Percentiles rank a stretch among this genome's conserved stretches.
These are phyloP conservation scores for Myxozyma nipponensis DNA, from an alignment of 805 yeast genomes.

Conservation along the genomic window DNA sequence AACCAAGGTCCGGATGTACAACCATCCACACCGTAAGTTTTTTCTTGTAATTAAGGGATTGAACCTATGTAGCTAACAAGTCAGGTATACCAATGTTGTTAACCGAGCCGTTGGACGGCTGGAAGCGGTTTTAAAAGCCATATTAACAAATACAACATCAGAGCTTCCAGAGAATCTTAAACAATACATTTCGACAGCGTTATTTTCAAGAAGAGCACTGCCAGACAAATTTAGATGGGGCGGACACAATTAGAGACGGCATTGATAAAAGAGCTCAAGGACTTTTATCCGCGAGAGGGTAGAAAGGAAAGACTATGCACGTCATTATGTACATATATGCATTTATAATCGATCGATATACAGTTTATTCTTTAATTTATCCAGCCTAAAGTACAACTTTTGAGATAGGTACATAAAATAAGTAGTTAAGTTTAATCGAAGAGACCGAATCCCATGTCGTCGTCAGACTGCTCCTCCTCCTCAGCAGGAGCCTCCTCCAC, in stretches of 20 bases:
- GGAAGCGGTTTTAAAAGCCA: constrained; percentile 64
- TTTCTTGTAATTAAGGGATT: background rate
- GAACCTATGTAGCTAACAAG: constrained; percentile 9
- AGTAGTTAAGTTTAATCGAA: constrained; percentile 74
- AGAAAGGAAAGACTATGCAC: background rate
- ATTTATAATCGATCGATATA: too few relatives aligned
- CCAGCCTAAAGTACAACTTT: too few relatives aligned
- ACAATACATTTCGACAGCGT: constrained; percentile 13
- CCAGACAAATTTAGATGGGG: constrained; percentile 24
- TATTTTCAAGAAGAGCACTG: constrained; percentile 14
- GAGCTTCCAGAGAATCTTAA: constrained; percentile 35
- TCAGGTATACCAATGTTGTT: constrained; percentile 44
- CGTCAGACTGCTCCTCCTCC: constrained; percentile 64
- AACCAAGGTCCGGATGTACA: constrained; percentile 24
- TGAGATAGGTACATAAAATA: too few relatives aligned
- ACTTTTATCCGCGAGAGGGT: background rate
- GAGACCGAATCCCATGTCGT: constrained; percentile 98
- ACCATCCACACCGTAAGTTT: constrained; percentile 12
- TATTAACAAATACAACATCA: constrained; percentile 49
- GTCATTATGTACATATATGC: background rate
- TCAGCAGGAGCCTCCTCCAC: constrained; percentile 71
- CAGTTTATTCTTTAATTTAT: too few relatives aligned
- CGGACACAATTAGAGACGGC: background rate
- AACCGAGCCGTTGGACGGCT: constrained; percentile 43
- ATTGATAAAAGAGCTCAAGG: background rate